A percentile compares a stretch with the other conserved stretches of the same genome.
These are phyloP conservation scores for Escovopsis sp. DNA, from an alignment of 2,329 filamentous ascomycete genomes.

Conservation along the genomic window DNA sequence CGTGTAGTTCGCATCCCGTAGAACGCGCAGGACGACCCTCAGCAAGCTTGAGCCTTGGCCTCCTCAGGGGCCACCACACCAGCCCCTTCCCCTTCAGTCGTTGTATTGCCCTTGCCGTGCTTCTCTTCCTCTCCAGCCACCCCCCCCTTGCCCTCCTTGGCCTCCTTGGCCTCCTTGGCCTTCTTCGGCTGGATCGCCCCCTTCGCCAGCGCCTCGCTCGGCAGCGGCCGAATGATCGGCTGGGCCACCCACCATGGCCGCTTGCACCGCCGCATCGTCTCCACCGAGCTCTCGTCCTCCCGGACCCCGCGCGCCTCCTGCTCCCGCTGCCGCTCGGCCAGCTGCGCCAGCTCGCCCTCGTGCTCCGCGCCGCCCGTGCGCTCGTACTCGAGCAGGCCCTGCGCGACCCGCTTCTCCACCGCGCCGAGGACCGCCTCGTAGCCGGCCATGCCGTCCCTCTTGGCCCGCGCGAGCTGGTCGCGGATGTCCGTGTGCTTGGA, in stretches of 20 bases:
- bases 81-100: no score
- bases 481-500: constrained; percentile 68
- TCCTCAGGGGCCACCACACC: no score
- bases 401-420: constrained; percentile 60
- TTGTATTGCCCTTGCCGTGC: not conserved
- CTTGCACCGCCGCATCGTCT: constrained; percentile 54
- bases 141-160: constrained; percentile 9
- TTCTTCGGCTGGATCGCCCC: constrained; percentile 63
- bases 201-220: constrained; percentile 73
- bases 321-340: constrained; percentile 12
- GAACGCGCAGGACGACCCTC: no score
- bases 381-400: constrained; percentile 56
- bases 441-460: constrained; percentile 55
- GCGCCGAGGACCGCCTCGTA: constrained; percentile 64
- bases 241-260: constrained; percentile 85
- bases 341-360: constrained; percentile 28
- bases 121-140: not conserved
- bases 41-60: no score
- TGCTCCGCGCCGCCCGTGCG: constrained; percentile 34
- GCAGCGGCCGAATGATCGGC: constrained; percentile 71
- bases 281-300: constrained; percentile 44
- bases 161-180: constrained; percentile 31
- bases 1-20: no score
- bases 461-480: constrained; percentile 60
- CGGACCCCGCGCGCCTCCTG: constrained; percentile 20